A percentile compares a stretch with the other conserved stretches of the same genome.
Conservation (phyloP, 2,329 filamentous ascomycete species). For the Pseudofabraea citricarpa region DNA sequence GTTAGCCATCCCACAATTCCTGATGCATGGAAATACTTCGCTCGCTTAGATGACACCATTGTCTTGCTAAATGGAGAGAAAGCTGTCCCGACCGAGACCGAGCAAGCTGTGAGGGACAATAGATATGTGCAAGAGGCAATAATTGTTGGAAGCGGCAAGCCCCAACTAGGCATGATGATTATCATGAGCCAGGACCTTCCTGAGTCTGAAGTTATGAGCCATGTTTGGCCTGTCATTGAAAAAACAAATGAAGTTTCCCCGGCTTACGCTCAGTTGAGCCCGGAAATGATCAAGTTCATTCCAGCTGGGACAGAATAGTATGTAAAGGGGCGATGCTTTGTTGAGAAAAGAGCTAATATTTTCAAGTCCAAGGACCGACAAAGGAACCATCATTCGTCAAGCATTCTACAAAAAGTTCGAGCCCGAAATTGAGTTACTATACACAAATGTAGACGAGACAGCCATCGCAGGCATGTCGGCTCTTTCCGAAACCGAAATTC, state of each 20-base stretch:
- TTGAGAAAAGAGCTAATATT: no score
- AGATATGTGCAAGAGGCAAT: slow-evolving; percentile 48
- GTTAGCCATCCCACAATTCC: slow-evolving; percentile 34
- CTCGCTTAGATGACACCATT: slow-evolving; percentile 38
- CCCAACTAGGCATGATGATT: slow-evolving; percentile 47
- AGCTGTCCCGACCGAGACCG: slow-evolving; percentile 38
- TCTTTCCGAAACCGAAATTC: slow-evolving; percentile 8
- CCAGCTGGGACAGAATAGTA: slow-evolving; percentile 33
- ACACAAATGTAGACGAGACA: slow-evolving; percentile 5
- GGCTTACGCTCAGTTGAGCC: slow-evolving; percentile 45
- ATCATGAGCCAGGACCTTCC: slow-evolving; percentile 35
- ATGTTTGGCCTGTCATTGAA: slow-evolving; percentile 44
- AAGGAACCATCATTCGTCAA: slow-evolving; percentile 46
- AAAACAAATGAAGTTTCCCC: slow-evolving; percentile 43
- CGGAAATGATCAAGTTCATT: slow-evolving; percentile 46
- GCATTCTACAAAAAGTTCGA: slow-evolving; percentile 41
- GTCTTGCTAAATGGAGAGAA: slow-evolving; percentile 43
- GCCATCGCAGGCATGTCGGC: slow-evolving; percentile 4
- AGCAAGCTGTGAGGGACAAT: slow-evolving; percentile 47
- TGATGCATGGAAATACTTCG: slow-evolving; percentile 38
- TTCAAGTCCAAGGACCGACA: slow-evolving; percentile 46
- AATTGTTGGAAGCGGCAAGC: slow-evolving; percentile 49
- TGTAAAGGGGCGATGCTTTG: no score
- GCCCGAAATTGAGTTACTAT: slow-evolving; percentile 33
- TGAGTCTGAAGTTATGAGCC: slow-evolving; percentile 38